These are phyloP conservation scores for Austropuccinia psidii DNA, from an alignment of 1,284 basidiomycete genomes.

Conservation along the genomic window DNA sequence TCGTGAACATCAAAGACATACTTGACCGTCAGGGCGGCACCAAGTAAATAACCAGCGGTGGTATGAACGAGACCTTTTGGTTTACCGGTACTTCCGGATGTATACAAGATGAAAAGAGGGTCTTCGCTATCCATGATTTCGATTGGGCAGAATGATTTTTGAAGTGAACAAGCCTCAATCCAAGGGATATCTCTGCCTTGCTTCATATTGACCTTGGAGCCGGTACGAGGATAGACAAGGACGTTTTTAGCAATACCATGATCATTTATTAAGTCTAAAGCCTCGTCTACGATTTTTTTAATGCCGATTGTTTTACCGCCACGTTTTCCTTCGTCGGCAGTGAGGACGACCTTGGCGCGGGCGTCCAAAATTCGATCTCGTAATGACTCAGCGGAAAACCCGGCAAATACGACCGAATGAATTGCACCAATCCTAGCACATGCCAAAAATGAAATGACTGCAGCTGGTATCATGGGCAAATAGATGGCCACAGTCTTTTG, in stretches of 20 bases:
- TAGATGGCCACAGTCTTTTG: conserved; percentile 68
- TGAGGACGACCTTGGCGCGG: conserved; percentile 80
- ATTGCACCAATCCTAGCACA: conserved; percentile 95
- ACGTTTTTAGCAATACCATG: conserved; percentile 75
- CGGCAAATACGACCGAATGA: conserved; percentile 98
- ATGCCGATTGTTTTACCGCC: conserved; percentile 94
- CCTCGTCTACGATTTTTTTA: conserved; percentile 85
- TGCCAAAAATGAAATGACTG: conserved; percentile 89
- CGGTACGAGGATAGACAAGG: conserved; percentile 81
- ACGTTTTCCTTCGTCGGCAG: conserved; percentile 86
- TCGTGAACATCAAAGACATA: conserved; percentile 89
- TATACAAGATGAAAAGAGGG: conserved; percentile 92
- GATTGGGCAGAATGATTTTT: conserved; percentile 80
- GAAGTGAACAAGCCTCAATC: conserved; percentile 79
- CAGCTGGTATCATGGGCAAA: conserved; percentile 53
- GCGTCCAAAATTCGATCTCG: conserved; percentile 90
- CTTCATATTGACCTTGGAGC: conserved; percentile 71
- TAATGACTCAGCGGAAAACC: conserved; percentile 93
- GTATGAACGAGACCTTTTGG: conserved; percentile 96
- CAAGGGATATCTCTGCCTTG: conserved; percentile 89
- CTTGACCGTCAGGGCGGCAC: conserved; percentile 55
- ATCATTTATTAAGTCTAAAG: conserved; percentile 63
- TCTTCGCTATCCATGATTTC: conserved; percentile 84
- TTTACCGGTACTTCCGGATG: conserved; percentile 76
- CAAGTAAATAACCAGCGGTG: conserved; percentile 61